phyloP scores from a whole-genome alignment of 2,329 filamentous ascomycete genomes.

The Epichloe uncinata region DNA sequence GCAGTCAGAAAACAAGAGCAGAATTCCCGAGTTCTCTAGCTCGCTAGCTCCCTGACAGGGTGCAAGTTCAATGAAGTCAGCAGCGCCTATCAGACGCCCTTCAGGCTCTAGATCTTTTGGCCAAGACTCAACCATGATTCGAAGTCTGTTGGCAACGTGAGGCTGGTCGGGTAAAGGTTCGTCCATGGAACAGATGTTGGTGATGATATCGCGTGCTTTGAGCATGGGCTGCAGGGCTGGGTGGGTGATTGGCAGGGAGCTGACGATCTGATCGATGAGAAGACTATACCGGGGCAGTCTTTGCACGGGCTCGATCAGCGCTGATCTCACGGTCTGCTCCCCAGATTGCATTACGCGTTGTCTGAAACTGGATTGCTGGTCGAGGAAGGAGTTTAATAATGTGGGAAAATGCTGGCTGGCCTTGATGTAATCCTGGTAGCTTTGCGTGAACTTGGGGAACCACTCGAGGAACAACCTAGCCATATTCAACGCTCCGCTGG shows the following conservation, averaged over 20 bases:
- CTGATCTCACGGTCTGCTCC: slow-evolving; percentile 85
- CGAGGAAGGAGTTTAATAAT: slow-evolving; percentile 65
- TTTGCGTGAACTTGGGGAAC: slow-evolving; percentile 85
- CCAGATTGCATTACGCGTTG: slow-evolving; percentile 64
- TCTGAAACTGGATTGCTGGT: slow-evolving; percentile 70
- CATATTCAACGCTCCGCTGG: slow-evolving; percentile 64
- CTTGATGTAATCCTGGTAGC: slow-evolving; percentile 86
- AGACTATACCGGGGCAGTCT: slow-evolving; percentile 87
- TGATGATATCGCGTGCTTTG: slow-evolving; percentile 83
- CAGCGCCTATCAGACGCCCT: slow-evolving; percentile 68
- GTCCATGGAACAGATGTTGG: slow-evolving; percentile 92
- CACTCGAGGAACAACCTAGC: slow-evolving; percentile 75
- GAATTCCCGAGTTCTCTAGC: slow-evolving; percentile 48
- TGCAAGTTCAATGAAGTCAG: slow-evolving; percentile 64
- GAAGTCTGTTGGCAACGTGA: slow-evolving; percentile 59
- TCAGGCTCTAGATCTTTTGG: slow-evolving; percentile 56
- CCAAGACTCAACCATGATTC: slow-evolving; percentile 67
- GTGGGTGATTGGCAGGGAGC: slow-evolving; percentile 72
- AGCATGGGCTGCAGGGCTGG: slow-evolving; percentile 72
- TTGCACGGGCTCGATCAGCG: slow-evolving; percentile 93
- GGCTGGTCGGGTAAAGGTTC: slow-evolving; percentile 55
- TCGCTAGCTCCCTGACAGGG: slow-evolving; percentile 42
- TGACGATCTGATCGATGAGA: slow-evolving; percentile 89
- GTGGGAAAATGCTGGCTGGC: slow-evolving; percentile 79
- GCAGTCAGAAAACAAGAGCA: slow-evolving; percentile 76